Percentiles rank a stretch among this genome's conserved stretches.
Conservation (phyloP, 306 rosid genomes). For the Astragalus membranaceus region DNA sequence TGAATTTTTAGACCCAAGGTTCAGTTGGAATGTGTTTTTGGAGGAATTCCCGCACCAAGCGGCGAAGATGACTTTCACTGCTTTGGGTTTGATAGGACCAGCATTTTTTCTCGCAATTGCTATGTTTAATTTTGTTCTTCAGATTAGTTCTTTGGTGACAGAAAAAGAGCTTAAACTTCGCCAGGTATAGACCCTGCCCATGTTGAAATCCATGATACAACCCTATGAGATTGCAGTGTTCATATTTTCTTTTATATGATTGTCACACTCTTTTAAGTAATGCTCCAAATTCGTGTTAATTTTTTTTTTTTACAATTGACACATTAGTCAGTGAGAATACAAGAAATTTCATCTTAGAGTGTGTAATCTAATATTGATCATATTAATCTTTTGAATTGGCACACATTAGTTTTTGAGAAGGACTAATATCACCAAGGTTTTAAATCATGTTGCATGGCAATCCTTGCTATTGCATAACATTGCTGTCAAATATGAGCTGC, state of each 20-base stretch:
- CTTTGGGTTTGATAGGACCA: conserved; percentile 42
- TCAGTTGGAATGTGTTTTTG: conserved; percentile 62
- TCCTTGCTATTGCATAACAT: not conserved
- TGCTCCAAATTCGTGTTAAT: not conserved
- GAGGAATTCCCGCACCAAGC: conserved; percentile 84
- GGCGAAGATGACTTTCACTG: not conserved
- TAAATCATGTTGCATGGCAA: not conserved
- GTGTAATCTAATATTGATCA: not conserved
- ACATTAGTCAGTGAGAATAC: not conserved
- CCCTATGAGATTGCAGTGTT: not conserved
- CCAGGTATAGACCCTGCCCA: conserved; percentile 42
- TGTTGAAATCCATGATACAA: not conserved
- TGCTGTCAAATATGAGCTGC: not conserved
- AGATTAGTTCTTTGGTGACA: conserved; percentile 62
- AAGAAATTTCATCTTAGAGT: not conserved
- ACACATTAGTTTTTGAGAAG: not conserved
- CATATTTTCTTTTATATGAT: too few relatives aligned
- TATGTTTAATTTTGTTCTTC: conserved; percentile 89
- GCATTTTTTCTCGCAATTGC: conserved; percentile 75
- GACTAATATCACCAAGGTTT: not conserved
- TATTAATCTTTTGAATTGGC: not conserved
- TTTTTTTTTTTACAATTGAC: not conserved
- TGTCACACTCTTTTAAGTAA: not conserved
- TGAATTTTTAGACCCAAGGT: conserved; percentile 45
- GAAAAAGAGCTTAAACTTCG: conserved; percentile 96